Evolutionary conservation across 495 filamentous ascomycete species (phyloP), one percentile per base, ranked within the genome.

Genomic region (Cercophora scortea): DNA sequence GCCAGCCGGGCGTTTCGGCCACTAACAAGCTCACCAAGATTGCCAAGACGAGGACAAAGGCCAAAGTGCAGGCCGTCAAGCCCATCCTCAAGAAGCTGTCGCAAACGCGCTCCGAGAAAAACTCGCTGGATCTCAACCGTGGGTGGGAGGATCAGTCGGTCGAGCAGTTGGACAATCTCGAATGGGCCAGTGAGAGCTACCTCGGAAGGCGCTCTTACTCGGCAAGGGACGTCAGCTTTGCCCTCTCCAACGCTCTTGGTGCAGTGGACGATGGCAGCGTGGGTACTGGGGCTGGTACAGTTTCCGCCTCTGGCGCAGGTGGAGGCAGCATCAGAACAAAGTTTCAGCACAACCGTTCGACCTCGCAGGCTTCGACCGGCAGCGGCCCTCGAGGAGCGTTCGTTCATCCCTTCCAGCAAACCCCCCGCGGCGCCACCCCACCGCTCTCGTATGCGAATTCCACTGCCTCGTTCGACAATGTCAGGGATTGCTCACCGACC

Each of bases 361-460:
- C 75, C 8, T 79, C 75, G 56, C 75, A 74, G 39, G 70, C 75
- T 16, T 78, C 75, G 17, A 75, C 69, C 42, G 76, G 72, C 36
- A 72, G 70, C 49, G 64, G 59, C 44, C 56, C 56, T 35, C 61
- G 60, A 25, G 75, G 68, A 6, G 69, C 62, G 11, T 81, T 81
- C 55, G 68, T 79, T 16, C 78, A 81, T 59, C 77, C 78, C 13
- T 81, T 79, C 57, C 75, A 78, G 52, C 78, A 81, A 57, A 79
- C 70, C 0, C 78, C 78, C 39, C 72, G 74, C n/a, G 79, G 74
- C 6, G 75, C 76, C 15, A 81, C 77, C 50, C 78, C 78, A 38
- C 78, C 78, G 48, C 41, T 71, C 51, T 78, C 76, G 32, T 79
- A 79, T 59, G 72, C 74, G 25, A 75, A 73, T 56, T 80, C 77